Percentiles rank a stretch among this genome's conserved stretches.
These are phyloP conservation scores for Ustilago cynodontis DNA, from an alignment of 1,284 basidiomycete species.

Conservation along the genomic window DNA sequence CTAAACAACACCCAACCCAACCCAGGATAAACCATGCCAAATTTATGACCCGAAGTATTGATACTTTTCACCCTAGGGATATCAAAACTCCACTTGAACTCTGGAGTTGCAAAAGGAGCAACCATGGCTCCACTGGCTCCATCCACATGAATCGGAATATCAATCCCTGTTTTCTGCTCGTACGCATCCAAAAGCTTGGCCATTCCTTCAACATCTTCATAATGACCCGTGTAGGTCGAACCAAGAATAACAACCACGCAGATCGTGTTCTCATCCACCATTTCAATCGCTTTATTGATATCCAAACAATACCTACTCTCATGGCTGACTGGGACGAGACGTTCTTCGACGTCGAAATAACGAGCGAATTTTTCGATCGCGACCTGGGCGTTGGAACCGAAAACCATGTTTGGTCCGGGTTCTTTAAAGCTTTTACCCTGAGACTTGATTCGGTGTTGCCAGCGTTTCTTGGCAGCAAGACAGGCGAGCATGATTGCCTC, in stretches of 20 bases:
- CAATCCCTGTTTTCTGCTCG: conserved; percentile 80
- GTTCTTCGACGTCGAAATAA: conserved; percentile 86
- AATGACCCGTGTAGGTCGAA: conserved; percentile 90
- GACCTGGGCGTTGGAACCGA: conserved; percentile 84
- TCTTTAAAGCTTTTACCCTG: conserved; percentile 74
- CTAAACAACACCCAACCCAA: conserved; percentile 69
- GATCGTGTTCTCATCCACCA: conserved; percentile 86
- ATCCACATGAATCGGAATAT: conserved; percentile 76
- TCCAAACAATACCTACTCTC: conserved; percentile 78
- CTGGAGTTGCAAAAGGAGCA: conserved; percentile 83
- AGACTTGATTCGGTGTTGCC: conserved; percentile 89
- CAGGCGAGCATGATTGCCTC: conserved; percentile 91
- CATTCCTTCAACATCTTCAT: conserved; percentile 91
- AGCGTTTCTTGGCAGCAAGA: conserved; percentile 91
- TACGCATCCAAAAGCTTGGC: conserved; percentile 85
- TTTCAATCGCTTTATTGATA: conserved; percentile 85
- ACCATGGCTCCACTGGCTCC: conserved; percentile 70
- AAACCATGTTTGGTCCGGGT: conserved; percentile 78
- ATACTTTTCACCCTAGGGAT: conserved; percentile 82
- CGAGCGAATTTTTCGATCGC: conserved; percentile 76
- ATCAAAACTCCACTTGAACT: conserved; percentile 80
- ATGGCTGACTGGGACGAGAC: conserved; percentile 62
- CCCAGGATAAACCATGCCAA: conserved; percentile 86
- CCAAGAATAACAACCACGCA: conserved; percentile 74
- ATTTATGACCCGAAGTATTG: conserved; percentile 81